Evolutionary conservation across 228 moss, liverwort and hornwort species (phyloP).

Genomic region (Sphagnum fallax): DNA sequence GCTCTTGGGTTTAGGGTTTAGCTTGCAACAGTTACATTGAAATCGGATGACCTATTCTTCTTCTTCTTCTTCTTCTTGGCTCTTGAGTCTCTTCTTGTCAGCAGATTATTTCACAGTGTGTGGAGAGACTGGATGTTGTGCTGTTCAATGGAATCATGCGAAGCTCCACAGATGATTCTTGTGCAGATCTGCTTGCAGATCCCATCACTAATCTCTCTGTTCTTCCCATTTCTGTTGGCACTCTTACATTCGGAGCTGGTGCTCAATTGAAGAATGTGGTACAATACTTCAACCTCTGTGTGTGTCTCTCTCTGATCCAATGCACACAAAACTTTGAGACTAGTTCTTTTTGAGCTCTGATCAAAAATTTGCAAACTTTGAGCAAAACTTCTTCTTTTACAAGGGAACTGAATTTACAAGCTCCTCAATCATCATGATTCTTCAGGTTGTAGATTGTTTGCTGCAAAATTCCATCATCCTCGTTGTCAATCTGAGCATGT

Average conservation of each 20-base stretch:
- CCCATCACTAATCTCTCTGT: constrained; percentile 45
- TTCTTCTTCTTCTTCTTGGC: constrained; percentile 5
- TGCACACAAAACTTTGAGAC: background rate
- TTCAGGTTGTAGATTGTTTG: too few species aligned
- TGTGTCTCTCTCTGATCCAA: background rate
- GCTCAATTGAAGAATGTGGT: constrained; percentile 54
- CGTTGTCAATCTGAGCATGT: too few species aligned
- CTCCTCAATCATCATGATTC: too few species aligned
- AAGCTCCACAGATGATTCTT: constrained; percentile 30
- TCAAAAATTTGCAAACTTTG: background rate
- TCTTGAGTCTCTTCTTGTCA: background rate
- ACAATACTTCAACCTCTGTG: constrained; percentile 8
- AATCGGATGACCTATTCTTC: background rate
- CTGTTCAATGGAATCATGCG: constrained; percentile 52
- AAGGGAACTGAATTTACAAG: background rate
- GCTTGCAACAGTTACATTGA: too few species aligned
- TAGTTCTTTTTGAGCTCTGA: background rate
- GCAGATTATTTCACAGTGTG: constrained; percentile 32
- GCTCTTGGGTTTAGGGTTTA: background rate
- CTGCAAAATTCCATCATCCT: too few species aligned
- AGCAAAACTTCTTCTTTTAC: background rate
- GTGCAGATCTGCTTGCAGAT: constrained; percentile 47
- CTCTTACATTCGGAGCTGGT: constrained; percentile 44
- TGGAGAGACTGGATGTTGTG: constrained; percentile 44
- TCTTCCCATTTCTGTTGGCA: constrained; percentile 43